Evolutionary conservation across 768 basidiomycete species (phyloP).

Genomic region (Agaricus blazei): DNA sequence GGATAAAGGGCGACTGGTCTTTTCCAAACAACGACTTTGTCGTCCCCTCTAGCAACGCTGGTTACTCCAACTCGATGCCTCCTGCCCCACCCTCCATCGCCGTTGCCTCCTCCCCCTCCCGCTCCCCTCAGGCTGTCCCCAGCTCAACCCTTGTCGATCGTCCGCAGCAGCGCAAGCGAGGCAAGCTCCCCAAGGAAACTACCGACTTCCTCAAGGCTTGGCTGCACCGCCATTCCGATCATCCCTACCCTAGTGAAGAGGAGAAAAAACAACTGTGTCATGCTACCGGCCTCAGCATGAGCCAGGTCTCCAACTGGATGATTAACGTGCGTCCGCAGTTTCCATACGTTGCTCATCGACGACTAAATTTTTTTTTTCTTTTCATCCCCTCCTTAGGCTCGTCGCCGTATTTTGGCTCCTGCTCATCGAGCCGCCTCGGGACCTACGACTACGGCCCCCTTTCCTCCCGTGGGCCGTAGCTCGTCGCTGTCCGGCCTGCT

Average conservation of each 20-base stretch:
- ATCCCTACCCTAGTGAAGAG: constrained; percentile 85
- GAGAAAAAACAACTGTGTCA: constrained; percentile 88
- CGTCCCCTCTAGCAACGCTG: constrained; percentile 32
- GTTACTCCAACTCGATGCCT: constrained; percentile 40
- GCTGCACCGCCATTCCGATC: constrained; percentile 84
- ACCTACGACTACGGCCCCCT: constrained; percentile 75
- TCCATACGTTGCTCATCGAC: not conserved
- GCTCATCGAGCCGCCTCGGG: constrained; percentile 72
- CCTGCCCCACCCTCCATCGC: constrained; percentile 38
- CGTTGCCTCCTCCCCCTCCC: constrained; percentile 43
- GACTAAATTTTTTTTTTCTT: too few species aligned
- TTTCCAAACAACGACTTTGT: constrained; percentile 61
- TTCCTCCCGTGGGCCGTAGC: constrained; percentile 46
- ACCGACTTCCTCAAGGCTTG: constrained; percentile 87
- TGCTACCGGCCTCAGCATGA: constrained; percentile 83
- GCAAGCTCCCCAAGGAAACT: constrained; percentile 87
- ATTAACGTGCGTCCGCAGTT: constrained; percentile 54
- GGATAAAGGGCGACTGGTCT: constrained; percentile 68
- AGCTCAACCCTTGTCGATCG: constrained; percentile 65
- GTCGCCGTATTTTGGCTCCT: constrained; percentile 78
- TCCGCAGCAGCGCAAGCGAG: constrained; percentile 68
- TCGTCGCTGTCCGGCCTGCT: constrained; percentile 36
- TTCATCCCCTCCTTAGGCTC: constrained; percentile 41
- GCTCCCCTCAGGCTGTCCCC: constrained; percentile 47
- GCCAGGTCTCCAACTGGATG: constrained; percentile 92